Percentiles rank a stretch among this genome's conserved stretches.
Evolutionary conservation across 1,284 basidiomycete species (phyloP).

Genomic region (Sporisorium reilianum): DNA sequence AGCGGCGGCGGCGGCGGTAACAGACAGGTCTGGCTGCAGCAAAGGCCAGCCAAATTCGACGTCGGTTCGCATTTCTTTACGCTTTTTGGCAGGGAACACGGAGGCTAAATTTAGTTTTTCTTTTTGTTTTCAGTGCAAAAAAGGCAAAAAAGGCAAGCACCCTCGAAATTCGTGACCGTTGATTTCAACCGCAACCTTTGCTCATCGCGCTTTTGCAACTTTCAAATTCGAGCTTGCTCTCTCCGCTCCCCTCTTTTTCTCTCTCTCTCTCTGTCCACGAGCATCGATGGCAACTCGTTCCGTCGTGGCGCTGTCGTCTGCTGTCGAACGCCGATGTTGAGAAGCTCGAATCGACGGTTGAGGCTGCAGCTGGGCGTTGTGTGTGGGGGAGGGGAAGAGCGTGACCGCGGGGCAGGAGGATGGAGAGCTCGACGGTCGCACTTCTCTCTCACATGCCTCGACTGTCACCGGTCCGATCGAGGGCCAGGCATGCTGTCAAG

Average conservation of each 20-base stretch:
- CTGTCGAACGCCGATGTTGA: constrained; percentile 2
- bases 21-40: neutral
- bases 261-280: neutral
- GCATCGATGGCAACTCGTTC: too few relatives aligned
- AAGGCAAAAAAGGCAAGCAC: neutral
- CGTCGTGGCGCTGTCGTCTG: neutral
- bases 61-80: neutral
- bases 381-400: neutral
- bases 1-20: constrained; percentile 5
- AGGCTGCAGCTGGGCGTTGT: constrained; percentile 11
- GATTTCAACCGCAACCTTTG: constrained; percentile 9
- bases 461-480: neutral
- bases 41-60: neutral
- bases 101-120: neutral
- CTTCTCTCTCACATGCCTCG: neutral
- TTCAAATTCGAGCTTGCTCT: too few relatives aligned
- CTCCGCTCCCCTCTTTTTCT: neutral
- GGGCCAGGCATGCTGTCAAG: too few relatives aligned
- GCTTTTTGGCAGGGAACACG: too few relatives aligned
- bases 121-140: neutral
- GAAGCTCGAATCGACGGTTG: neutral
- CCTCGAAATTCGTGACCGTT: constrained; percentile 11
- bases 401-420: too few relatives aligned
- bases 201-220: constrained; percentile 9
- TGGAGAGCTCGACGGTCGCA: neutral